Evolutionary conservation across 2,329 filamentous ascomycete species (phyloP).

Genomic region (Aschersonia sp.): DNA sequence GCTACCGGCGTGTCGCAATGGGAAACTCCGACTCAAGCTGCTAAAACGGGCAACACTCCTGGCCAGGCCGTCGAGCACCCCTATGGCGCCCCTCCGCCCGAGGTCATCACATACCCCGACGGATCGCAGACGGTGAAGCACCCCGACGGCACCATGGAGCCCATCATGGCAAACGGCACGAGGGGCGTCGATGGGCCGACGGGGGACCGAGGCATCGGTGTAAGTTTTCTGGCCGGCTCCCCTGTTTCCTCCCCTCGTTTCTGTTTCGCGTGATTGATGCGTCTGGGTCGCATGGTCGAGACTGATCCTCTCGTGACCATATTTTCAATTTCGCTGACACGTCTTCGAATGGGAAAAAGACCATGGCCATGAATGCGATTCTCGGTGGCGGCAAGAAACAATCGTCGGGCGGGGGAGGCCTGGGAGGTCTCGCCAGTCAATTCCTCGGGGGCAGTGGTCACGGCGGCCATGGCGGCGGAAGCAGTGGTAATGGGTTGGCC

Average conservation of each 20-base stretch:
- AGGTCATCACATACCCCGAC: conserved; percentile 48
- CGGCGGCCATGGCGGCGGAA: conserved; percentile 14
- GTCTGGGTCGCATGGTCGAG: no score
- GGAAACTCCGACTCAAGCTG: conserved; percentile 55
- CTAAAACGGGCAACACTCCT: conserved; percentile 46
- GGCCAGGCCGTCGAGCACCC: conserved; percentile 43
- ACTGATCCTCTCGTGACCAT: background rate
- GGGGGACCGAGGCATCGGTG: conserved; percentile 50
- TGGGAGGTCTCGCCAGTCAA: conserved; percentile 6
- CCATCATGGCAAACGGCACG: conserved; percentile 36
- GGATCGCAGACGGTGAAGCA: conserved; percentile 47
- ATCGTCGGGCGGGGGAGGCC: conserved; percentile 13
- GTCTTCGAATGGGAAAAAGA: conserved; percentile 20
- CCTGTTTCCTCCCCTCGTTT: background rate
- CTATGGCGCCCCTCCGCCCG: conserved; percentile 41
- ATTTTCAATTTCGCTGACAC: background rate
- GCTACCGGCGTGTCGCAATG: conserved; percentile 60
- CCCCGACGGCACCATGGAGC: conserved; percentile 46
- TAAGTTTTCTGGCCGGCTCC: conserved; percentile 25
- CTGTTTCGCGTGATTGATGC: background rate
- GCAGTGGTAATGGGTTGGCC: conserved; percentile 25
- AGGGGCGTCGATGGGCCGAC: conserved; percentile 35
- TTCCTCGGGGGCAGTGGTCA: conserved; percentile 14
- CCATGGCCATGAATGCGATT: conserved; percentile 46
- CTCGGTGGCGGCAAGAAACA: conserved; percentile 31